Evolutionary conservation across 1,284 basidiomycete genomes (phyloP), one percentile per base, ranked within the genome.

Genomic region (Trichosporon asahii): DNA sequence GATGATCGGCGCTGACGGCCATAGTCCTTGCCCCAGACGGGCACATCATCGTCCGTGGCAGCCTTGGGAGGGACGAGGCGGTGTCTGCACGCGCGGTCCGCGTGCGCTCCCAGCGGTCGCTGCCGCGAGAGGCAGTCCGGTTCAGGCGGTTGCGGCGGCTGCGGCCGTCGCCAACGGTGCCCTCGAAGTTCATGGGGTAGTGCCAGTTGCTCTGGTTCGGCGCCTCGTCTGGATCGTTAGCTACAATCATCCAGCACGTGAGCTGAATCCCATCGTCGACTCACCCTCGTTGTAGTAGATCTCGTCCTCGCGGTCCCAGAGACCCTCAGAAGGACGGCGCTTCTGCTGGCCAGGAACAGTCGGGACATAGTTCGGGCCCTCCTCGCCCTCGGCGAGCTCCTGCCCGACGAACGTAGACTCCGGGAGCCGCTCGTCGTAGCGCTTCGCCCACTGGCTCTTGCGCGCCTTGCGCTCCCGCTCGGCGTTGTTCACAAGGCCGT

Each of bases 391-490:
- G 78, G 90, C 94, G 76, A 90, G 86, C 0, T 90, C 85, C 73
- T 89, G 89, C 11, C 88, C 88, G 64, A 92, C 89, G 46, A 90
- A 87, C 0, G 91, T 87, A 1, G 91, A 91, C 66, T 88, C 84
- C 0, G 89, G 86, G n/a, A 90, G 86, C 67, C 93, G 89, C 77
- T 95, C 94, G 69, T 92, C 90, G 85, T 93, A 96, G 67, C 92
- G 89, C 69, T 85, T 85, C 4, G 93, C 90, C 94, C 94, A 97
- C 77, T 93, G 91, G 64, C 90, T 92, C 79, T 90, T 91, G 70
- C 87, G 88, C 76, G 90, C 87, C 72, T 90, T 89, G 78, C 93
- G 90, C 76, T 89, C 87, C 77, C 91, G 89, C 75, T 90, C 89
- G 25, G 88, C 85, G 31, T 88, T 90, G 80, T 95, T 88, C 75